Conservation (phyloP, 495 filamentous ascomycete species). For the Darksidea phi region DNA sequence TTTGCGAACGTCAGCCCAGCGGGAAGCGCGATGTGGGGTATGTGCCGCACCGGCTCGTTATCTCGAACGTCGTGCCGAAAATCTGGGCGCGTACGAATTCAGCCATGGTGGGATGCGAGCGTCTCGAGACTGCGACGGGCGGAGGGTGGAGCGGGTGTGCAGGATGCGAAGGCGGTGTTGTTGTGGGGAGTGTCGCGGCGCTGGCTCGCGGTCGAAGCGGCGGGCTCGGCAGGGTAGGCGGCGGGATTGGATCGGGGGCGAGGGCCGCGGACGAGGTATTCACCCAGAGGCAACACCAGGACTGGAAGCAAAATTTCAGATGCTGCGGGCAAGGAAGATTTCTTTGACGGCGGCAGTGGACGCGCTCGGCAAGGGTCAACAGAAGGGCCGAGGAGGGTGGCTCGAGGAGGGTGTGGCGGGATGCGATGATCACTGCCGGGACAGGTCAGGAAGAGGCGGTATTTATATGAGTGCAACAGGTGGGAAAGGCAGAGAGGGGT, state of each 20-base stretch:
- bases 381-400: background rate
- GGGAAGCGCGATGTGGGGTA: slow-evolving; percentile 6
- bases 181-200: slow-evolving; percentile 9
- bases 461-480: background rate
- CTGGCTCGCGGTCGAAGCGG: slow-evolving; percentile 8
- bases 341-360: no score
- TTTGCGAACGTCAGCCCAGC: slow-evolving; percentile 43
- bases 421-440: background rate
- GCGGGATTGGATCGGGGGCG: background rate
- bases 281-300: no score
- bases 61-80: slow-evolving; percentile 99
- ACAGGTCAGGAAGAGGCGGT: background rate
- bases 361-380: no score
- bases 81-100: slow-evolving; percentile 99
- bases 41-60: slow-evolving; percentile 82
- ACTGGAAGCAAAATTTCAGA: no score
- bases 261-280: background rate
- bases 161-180: slow-evolving; percentile 6
- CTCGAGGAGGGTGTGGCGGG: background rate
- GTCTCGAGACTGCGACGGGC: slow-evolving; percentile 8
- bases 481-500: background rate
- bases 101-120: slow-evolving; percentile 30
- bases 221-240: background rate
- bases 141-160: slow-evolving; percentile 6
- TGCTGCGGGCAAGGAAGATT: no score